Base-by-base conservation (phyloP, 306 rosid genomes). In the Cucumis cinereus region DNA sequence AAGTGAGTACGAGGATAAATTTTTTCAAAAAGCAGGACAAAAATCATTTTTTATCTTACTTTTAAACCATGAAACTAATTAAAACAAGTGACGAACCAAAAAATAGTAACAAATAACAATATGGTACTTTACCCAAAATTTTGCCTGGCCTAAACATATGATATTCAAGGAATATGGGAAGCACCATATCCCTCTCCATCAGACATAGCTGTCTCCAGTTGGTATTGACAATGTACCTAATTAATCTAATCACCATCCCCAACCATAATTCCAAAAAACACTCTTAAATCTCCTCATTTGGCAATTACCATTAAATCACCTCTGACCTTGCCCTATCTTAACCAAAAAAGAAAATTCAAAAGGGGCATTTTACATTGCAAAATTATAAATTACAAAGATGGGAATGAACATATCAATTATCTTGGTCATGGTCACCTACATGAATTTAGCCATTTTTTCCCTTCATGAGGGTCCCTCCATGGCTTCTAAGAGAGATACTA, bases 371-470 rank as follows among this genome's bases (percentile, higher is more conserved):
- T 69, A 40, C 38, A 69, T 45, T n/a, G 56, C 74, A 69, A 69
- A 69, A 69, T 69, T 69, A 45, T 69, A 43, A 22, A 45, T 68
- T 69, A 69, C 74, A 69, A 40, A 40, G 74, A 69, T 45, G 74
- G 47, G 74, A 69, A 69, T 69, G 74, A 69, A 43, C 22, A 47
- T 15, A 61, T 24, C 7, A 45, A 69, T 69, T 55, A 69, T 23
- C 74, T 13, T 22, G 74, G n/a, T 22, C 74, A 68, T 22, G 74
- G n/a, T 22, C 74, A 68, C 55, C 49, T 28, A 24, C 73, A 67
- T 67, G 33, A 67, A 40, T 67, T 38, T 23, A 13, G 24, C 9
- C 20, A 8, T 45, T 43, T 45, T 24, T 45, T 30, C 4, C 52
- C 52, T 35, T 41, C 19, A 12, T 11, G 73, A 40, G 35, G 71